These are phyloP conservation scores for Aureococcus anophagefferens DNA, from an alignment of 108 stramenopile species.

Conservation along the genomic window DNA sequence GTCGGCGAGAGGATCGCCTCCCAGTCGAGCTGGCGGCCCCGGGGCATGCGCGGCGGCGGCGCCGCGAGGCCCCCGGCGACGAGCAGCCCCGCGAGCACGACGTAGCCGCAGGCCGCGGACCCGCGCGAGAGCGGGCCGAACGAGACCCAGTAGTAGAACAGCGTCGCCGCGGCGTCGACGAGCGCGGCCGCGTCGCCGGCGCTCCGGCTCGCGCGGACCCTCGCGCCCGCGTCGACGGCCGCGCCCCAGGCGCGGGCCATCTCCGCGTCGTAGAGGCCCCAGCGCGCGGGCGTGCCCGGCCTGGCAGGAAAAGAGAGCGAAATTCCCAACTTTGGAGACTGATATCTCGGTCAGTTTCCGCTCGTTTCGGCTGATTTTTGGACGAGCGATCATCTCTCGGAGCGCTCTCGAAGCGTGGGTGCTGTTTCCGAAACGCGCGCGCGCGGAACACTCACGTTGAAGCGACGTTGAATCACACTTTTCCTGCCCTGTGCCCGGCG, in stretches of 20 bases:
- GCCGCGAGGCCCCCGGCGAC: constrained; percentile 13
- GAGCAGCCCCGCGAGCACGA: constrained; percentile 14
- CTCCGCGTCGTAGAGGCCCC: constrained; percentile 21
- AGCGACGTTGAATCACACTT: no score
- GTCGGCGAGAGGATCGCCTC: constrained; percentile 30
- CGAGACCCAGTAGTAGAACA: constrained; percentile 35
- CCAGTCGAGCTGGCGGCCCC: constrained; percentile 29
- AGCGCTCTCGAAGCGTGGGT: no score
- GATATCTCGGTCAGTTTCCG: no score
- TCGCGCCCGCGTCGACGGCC: constrained; percentile 9
- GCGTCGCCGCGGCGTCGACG: constrained; percentile 4
- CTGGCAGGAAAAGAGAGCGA: no score
- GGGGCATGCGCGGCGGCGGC: constrained; percentile 16
- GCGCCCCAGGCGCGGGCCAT: constrained; percentile 17
- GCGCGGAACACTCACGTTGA: no score
- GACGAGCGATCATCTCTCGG: no score
- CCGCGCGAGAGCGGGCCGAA: constrained; percentile 36
- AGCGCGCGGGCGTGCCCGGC: constrained; percentile 28
- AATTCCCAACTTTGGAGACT: no score
- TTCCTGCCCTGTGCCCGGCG: no score
- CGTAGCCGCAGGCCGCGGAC: constrained; percentile 30
- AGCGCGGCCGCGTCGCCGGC: neutral
- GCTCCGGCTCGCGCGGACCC: neutral
- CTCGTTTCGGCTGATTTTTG: no score
- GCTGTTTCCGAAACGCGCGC: no score